These are phyloP conservation scores for Penicillium sp. DNA, from an alignment of 2,329 filamentous ascomycete species.

Conservation along the genomic window DNA sequence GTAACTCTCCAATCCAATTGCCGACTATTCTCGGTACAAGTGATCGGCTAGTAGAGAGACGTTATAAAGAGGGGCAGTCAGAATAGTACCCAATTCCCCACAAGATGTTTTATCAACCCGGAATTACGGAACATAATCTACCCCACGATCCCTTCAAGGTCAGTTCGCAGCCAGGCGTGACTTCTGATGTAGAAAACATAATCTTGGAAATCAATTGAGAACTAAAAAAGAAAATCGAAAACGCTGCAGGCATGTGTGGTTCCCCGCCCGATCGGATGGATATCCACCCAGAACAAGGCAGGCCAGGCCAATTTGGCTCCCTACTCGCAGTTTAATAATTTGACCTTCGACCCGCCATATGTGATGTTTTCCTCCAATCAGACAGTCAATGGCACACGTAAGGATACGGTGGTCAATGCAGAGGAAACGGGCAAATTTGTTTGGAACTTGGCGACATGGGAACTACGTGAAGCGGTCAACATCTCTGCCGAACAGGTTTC, in stretches of 20 bases:
- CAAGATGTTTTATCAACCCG: slow-evolving; percentile 52
- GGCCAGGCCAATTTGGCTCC: slow-evolving; percentile 58
- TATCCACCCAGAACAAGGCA: slow-evolving; percentile 53
- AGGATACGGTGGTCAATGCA: slow-evolving; percentile 59
- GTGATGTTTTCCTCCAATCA: slow-evolving; percentile 63
- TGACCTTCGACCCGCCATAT: slow-evolving; percentile 62
- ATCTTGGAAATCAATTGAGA: not conserved
- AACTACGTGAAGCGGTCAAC: slow-evolving; percentile 57
- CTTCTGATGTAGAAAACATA: too few relatives aligned
- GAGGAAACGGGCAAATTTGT: slow-evolving; percentile 57
- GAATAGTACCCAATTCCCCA: not conserved
- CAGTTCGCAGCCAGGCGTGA: too few relatives aligned
- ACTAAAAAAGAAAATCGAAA: slow-evolving; percentile 30
- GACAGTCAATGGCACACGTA: slow-evolving; percentile 47
- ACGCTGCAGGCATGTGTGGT: slow-evolving; percentile 54
- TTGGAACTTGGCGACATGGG: slow-evolving; percentile 61
- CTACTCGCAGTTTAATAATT: slow-evolving; percentile 63
- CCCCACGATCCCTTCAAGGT: slow-evolving; percentile 59
- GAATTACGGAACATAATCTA: slow-evolving; percentile 52
- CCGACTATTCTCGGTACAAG: not conserved
- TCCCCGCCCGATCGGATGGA: slow-evolving; percentile 64
- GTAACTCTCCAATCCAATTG: too few relatives aligned
- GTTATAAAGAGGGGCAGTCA: not conserved
- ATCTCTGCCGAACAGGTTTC: slow-evolving; percentile 52
- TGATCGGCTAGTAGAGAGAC: not conserved